These are phyloP conservation scores for Xylariaceae sp. DNA, from an alignment of 2,329 filamentous ascomycete genomes.

Conservation along the genomic window DNA sequence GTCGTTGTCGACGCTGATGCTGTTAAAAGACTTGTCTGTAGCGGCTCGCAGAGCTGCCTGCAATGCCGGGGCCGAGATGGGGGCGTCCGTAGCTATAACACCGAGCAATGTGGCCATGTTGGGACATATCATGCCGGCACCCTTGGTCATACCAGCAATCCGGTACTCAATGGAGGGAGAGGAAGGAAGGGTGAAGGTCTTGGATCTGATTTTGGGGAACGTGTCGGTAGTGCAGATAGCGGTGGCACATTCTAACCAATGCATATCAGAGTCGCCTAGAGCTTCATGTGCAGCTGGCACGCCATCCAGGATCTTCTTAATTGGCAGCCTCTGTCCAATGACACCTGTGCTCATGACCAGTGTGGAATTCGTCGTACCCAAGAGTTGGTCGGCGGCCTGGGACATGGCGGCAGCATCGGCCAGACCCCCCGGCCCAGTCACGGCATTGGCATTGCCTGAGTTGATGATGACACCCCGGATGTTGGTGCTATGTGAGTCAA, in stretches of 20 bases:
- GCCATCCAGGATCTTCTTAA: slow-evolving; percentile 78
- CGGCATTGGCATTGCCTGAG: slow-evolving; percentile 93
- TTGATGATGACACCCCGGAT: slow-evolving; percentile 85
- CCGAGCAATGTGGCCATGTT: slow-evolving; percentile 97
- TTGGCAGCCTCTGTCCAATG: slow-evolving; percentile 92
- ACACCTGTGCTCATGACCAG: slow-evolving; percentile 98
- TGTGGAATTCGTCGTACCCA: slow-evolving; percentile 52
- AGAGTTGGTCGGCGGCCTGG: slow-evolving; percentile 61
- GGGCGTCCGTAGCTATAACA: slow-evolving; percentile 86
- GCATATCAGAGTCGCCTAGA: slow-evolving; percentile 68
- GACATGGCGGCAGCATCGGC: slow-evolving; percentile 88
- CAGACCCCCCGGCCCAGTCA: slow-evolving; percentile 83
- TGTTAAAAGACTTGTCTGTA: slow-evolving; percentile 85
- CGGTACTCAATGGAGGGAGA: slow-evolving; percentile 69
- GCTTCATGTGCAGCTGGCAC: slow-evolving; percentile 70
- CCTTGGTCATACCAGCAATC: slow-evolving; percentile 94
- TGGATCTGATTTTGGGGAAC: slow-evolving; percentile 90
- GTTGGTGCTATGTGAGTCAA: slow-evolving; percentile 59
- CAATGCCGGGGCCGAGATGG: slow-evolving; percentile 63
- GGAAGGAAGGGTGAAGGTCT: slow-evolving; percentile 76
- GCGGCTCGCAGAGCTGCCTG: slow-evolving; percentile 65
- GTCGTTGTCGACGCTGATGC: slow-evolving; percentile 94
- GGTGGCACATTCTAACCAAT: slow-evolving; percentile 81
- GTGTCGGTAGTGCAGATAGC: slow-evolving; percentile 98
- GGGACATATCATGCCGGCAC: slow-evolving; percentile 97